phyloP scores from a whole-genome alignment of 1,284 basidiomycete species.

The Trichosporon coremiiforme region DNA sequence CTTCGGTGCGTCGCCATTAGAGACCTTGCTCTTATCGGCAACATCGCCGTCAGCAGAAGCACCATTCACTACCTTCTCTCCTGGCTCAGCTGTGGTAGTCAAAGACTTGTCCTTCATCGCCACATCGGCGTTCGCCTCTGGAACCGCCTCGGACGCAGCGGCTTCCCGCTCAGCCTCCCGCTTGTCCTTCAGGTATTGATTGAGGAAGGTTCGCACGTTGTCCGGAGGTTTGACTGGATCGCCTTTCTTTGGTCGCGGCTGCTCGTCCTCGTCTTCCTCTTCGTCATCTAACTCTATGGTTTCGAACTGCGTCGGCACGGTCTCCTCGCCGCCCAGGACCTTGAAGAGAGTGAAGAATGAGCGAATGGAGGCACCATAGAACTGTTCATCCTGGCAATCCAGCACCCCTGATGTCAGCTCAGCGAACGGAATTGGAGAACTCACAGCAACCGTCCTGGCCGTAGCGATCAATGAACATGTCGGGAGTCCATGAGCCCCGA shows the following conservation, averaged over 20 bases:
- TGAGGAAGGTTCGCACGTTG: neutral
- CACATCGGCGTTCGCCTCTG: neutral
- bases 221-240: neutral
- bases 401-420: conserved; percentile 61
- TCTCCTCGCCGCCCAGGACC: conserved; percentile 55
- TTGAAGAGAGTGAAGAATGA: conserved; percentile 83
- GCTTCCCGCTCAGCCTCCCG: neutral
- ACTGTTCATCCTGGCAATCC: conserved; percentile 74
- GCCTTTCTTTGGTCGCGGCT: neutral
- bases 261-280: neutral
- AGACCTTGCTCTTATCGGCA: neutral
- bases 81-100: neutral
- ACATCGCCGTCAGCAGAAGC: neutral
- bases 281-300: conserved; percentile 3
- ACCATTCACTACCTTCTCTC: neutral
- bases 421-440: conserved; percentile 25
- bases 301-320: neutral
- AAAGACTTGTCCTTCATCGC: neutral
- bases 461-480: conserved; percentile 73
- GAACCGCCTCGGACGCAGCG: neutral
- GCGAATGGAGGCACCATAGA: conserved; percentile 66
- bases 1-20: neutral
- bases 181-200: neutral
- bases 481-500: conserved; percentile 74
- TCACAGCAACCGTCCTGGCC: conserved; percentile 65